These are phyloP conservation scores for Yamadazyma dushanensis DNA, from an alignment of 1,139 yeast genomes.

Conservation along the genomic window DNA sequence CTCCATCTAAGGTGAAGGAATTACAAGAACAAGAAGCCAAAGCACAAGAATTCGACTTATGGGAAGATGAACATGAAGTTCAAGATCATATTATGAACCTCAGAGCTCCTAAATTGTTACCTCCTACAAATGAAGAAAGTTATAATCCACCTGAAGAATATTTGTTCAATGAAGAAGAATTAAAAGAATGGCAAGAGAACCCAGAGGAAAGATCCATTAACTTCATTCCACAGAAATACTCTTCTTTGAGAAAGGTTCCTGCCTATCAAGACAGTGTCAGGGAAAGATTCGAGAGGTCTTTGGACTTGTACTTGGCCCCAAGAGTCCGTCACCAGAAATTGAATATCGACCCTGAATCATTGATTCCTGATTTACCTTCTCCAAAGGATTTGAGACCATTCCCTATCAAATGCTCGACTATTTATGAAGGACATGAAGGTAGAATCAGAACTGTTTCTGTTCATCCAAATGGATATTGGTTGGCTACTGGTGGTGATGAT, in stretches of 20 bases:
- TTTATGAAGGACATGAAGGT: slow-evolving; percentile 80
- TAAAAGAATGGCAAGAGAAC: slow-evolving; percentile 70
- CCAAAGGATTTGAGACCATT: slow-evolving; percentile 98
- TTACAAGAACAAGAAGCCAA: slow-evolving; percentile 52
- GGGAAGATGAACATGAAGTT: slow-evolving; percentile 67
- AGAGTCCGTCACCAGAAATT: slow-evolving; percentile 89
- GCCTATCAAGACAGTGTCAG: slow-evolving; percentile 84
- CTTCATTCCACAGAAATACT: slow-evolving; percentile 80
- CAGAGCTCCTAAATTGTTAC: slow-evolving; percentile 93
- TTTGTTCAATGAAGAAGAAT: slow-evolving; percentile 75
- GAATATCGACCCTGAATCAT: slow-evolving; percentile 93
- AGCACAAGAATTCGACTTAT: slow-evolving; percentile 67
- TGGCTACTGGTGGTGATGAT: slow-evolving; percentile 98
- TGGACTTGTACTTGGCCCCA: slow-evolving; percentile 94
- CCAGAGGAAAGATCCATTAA: slow-evolving; percentile 78
- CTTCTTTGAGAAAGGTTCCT: slow-evolving; percentile 86
- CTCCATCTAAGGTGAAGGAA: slow-evolving; percentile 61
- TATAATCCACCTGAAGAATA: slow-evolving; percentile 98
- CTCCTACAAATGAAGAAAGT: slow-evolving; percentile 95
- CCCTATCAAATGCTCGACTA: slow-evolving; percentile 88
- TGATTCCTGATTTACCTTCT: slow-evolving; percentile 94
- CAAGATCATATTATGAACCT: slow-evolving; percentile 80
- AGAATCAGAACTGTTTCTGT: slow-evolving; percentile 79
- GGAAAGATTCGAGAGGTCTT: slow-evolving; percentile 90
- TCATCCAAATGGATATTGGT: slow-evolving; percentile 90